Evolutionary conservation across 1,284 basidiomycete genomes (phyloP).

Genomic region (Heliocybe sulcata): DNA sequence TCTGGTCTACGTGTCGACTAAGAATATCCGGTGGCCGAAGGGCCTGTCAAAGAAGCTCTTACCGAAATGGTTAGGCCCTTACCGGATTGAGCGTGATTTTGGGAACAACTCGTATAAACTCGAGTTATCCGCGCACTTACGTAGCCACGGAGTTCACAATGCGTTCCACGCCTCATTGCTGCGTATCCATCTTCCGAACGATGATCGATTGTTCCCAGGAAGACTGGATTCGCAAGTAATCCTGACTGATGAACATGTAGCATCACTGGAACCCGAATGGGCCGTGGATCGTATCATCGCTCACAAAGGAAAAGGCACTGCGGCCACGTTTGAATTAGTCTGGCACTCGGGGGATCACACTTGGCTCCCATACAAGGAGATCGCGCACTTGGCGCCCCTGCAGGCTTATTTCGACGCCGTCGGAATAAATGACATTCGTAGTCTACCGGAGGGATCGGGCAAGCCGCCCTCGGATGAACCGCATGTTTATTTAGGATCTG

Average conservation of each 20-base stretch:
- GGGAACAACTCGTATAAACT: conserved; percentile 1
- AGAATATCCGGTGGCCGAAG: conserved; percentile 24
- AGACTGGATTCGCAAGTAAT: conserved; percentile 5
- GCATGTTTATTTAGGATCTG: not conserved
- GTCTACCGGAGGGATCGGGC: not conserved
- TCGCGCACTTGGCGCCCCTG: not conserved
- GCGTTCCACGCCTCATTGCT: not conserved
- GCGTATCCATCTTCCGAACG: conserved; percentile 20
- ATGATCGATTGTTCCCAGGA: conserved; percentile 15
- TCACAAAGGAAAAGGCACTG: not conserved
- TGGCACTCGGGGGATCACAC: not conserved
- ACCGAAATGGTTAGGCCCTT: conserved; percentile 2
- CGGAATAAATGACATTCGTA: not conserved
- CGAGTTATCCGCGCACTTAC: not conserved
- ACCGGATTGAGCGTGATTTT: not conserved
- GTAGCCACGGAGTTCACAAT: not conserved
- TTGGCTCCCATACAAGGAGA: not conserved
- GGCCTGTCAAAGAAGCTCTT: conserved; percentile 8
- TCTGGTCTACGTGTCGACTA: conserved; percentile 26
- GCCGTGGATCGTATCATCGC: not conserved
- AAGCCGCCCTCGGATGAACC: not conserved
- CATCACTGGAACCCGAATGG: not conserved
- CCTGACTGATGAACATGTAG: too few relatives aligned
- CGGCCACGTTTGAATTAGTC: not conserved
- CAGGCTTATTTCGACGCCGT: not conserved